Evolutionary conservation across 2,329 filamentous ascomycete genomes (phyloP), one percentile per base, ranked within the genome.

Genomic region (Pseudomassariella vexata): DNA sequence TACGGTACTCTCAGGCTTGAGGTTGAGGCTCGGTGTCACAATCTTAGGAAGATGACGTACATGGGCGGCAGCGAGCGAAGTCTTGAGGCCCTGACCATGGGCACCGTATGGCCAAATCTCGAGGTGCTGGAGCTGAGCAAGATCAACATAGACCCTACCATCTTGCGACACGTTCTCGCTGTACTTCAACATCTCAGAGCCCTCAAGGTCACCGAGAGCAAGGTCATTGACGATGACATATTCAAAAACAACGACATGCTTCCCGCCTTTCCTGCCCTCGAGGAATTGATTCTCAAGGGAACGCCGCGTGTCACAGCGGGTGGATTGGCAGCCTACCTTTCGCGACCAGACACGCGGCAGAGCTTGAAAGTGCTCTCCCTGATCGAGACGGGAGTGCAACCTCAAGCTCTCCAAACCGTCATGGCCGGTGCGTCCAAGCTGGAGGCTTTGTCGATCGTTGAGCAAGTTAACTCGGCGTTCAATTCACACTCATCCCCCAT

Each of bases 41-140:
- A 90, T 51, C 69, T 96, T 34, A 76, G 87, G 43, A 92, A 92
- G 61, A 95, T 95, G 86, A 82, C 76, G 33, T 96, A 94, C 60
- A 71, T 76, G 33, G 66, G 68, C 28, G 90, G 90, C 9, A 74
- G 85, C 2, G 90, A 95, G 62, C 74, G 74, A 35, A 84, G 81
- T 49, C 72, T 96, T 35, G 76, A 86, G 47, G 66, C 73, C 33
- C 65, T 95, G 24, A 72, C 77, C 6, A 69, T 72, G 37, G 78
- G 74, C 39, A 74, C 64, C 35, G 55, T 79, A 31, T 92, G 85
- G 85, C 67, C 69, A 28, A 70, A 74, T 26, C 68, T 92, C 9
- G 81, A 88, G 56, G 77, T 85, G 8, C 53, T 92, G 30, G 85
- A 90, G 53, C 62, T 92, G 21, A 70, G 72, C 36, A 68, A 66